Evolutionary conservation across 345 rosid species (phyloP).

Genomic region (Moricandia moricandioides): DNA sequence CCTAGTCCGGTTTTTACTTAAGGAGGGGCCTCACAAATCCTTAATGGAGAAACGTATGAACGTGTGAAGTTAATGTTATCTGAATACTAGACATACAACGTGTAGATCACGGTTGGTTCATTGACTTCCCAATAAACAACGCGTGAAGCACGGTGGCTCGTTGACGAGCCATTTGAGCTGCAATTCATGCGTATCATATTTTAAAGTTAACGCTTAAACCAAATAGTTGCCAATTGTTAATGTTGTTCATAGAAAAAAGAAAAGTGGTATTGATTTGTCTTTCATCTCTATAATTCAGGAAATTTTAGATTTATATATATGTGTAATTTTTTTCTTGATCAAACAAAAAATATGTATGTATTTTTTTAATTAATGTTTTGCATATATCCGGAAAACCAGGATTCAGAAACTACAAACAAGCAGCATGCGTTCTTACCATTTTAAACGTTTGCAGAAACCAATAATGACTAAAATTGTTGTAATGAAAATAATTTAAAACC

Average conservation of each 20-base stretch:
- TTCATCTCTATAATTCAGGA: background rate
- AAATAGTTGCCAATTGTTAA: background rate
- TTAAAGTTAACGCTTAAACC: background rate
- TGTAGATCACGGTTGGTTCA: background rate
- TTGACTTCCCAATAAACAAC: background rate
- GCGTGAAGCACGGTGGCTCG: background rate
- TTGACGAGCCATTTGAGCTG: background rate
- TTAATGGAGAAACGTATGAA: background rate
- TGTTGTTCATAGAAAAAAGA: background rate
- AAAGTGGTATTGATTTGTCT: background rate
- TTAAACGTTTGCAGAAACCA: background rate
- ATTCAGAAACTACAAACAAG: background rate
- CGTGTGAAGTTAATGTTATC: background rate
- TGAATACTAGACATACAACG: background rate
- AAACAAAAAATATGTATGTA: no score
- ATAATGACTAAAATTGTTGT: background rate
- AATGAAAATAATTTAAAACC: background rate
- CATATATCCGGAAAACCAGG: background rate
- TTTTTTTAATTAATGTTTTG: no score
- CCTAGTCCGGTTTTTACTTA: background rate
- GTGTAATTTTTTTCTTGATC: no score
- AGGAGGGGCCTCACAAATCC: background rate
- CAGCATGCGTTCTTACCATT: background rate
- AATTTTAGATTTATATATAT: background rate
- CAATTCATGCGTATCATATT: background rate